These are phyloP conservation scores for Kwoniella sp. DNA, from an alignment of 768 basidiomycete species.

Conservation along the genomic window DNA sequence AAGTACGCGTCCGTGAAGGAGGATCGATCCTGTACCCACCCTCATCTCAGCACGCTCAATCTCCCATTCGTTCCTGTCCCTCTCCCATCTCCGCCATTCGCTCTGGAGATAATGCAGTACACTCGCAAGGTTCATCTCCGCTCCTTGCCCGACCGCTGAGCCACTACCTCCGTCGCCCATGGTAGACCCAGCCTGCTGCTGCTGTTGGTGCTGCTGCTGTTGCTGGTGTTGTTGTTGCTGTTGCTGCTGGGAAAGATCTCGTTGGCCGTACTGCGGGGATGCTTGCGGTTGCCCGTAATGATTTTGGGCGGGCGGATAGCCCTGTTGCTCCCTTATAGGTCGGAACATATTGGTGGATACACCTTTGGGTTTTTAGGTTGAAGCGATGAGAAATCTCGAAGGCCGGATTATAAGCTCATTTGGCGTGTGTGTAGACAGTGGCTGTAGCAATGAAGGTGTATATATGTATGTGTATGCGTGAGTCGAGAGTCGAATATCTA, in stretches of 20 bases:
- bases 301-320: slow-evolving; percentile 55
- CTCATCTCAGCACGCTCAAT: slow-evolving; percentile 99
- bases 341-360: slow-evolving; percentile 19
- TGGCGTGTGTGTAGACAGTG: no score
- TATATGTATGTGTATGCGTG: no score
- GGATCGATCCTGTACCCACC: no score
- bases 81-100: slow-evolving; percentile 96
- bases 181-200: slow-evolving; percentile 21
- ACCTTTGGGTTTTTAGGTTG: no score
- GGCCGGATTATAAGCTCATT: no score
- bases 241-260: slow-evolving; percentile 57
- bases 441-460: no score
- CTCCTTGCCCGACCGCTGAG: slow-evolving; percentile 21
- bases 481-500: no score
- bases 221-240: slow-evolving; percentile 19
- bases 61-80: slow-evolving; percentile 99
- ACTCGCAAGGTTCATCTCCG: slow-evolving; percentile 84
- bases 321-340: slow-evolving; percentile 5
- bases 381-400: no score
- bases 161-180: slow-evolving; percentile 30
- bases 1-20: not conserved
- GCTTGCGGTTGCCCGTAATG: slow-evolving; percentile 50
- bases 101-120: slow-evolving; percentile 97
- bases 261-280: slow-evolving; percentile 59
- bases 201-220: slow-evolving; percentile 55